phyloP scores from a whole-genome alignment of 1,284 basidiomycete species.

The Abortiporus biennis region DNA sequence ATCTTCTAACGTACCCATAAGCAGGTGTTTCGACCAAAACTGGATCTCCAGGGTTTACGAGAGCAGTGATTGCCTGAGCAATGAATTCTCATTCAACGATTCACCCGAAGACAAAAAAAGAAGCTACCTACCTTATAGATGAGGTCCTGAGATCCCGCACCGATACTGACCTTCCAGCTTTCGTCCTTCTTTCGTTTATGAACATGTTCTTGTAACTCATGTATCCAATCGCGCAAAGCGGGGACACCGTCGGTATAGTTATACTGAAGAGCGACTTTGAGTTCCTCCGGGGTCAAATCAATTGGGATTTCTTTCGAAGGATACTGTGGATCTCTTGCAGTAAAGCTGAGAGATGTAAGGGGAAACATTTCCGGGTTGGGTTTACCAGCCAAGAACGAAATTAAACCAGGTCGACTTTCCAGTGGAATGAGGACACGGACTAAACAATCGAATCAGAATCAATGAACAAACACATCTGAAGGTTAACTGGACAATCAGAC shows the following conservation, averaged over 20 bases:
- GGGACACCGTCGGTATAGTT: slow-evolving; percentile 70
- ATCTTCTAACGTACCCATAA: slow-evolving; percentile 57
- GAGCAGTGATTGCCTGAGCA: slow-evolving; percentile 43
- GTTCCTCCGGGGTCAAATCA: slow-evolving; percentile 47
- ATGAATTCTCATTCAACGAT: neutral
- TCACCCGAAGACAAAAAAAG: neutral
- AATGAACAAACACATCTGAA: neutral
- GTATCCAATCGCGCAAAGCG: slow-evolving; percentile 59
- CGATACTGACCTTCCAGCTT: slow-evolving; percentile 72
- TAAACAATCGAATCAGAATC: slow-evolving; percentile 8
- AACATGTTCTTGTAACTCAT: slow-evolving; percentile 57
- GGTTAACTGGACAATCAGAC: neutral
- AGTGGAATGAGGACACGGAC: slow-evolving; percentile 61
- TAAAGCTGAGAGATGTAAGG: slow-evolving; percentile 70
- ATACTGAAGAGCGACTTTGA: slow-evolving; percentile 72
- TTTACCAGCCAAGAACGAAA: slow-evolving; percentile 84
- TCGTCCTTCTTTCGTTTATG: slow-evolving; percentile 56
- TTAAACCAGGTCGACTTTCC: slow-evolving; percentile 73
- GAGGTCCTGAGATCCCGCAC: slow-evolving; percentile 84
- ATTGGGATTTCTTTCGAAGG: slow-evolving; percentile 38
- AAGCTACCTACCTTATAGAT: slow-evolving; percentile 65
- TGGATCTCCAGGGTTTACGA: slow-evolving; percentile 79
- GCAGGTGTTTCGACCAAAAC: slow-evolving; percentile 84
- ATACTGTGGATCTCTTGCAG: slow-evolving; percentile 38
- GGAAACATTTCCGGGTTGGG: slow-evolving; percentile 92